These are phyloP conservation scores for Thalassiosira exigua DNA, from an alignment of 352 stramenopile species.

Conservation along the genomic window DNA sequence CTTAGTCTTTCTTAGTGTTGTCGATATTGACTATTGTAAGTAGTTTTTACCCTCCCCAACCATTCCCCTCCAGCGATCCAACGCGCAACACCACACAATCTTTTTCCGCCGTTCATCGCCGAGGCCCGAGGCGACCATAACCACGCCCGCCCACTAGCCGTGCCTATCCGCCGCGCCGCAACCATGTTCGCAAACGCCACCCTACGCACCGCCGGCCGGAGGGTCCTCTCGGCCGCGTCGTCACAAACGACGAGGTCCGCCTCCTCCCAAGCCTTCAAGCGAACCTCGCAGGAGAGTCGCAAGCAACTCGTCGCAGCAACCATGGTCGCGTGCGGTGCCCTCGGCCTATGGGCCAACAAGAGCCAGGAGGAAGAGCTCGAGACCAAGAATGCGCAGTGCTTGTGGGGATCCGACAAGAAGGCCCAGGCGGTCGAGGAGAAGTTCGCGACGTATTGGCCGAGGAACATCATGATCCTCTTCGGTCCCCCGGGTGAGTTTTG, in stretches of 20 bases:
- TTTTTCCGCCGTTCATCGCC: too few relatives aligned
- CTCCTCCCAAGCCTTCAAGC: constrained; percentile 18
- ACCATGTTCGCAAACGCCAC: constrained; percentile 43
- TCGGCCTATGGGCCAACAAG: constrained; percentile 3
- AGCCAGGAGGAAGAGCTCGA: constrained; percentile 34
- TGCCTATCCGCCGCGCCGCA: too few relatives aligned
- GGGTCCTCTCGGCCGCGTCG: constrained; percentile 24
- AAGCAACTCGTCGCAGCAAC: constrained; percentile 28
- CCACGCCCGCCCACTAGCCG: too few relatives aligned
- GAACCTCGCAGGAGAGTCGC: constrained; percentile 7
- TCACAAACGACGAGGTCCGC: constrained; percentile 14
- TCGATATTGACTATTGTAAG: too few relatives aligned
- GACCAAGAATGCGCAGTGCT: constrained; percentile 40
- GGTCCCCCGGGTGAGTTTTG: constrained; percentile 69
- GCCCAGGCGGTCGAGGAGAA: constrained; percentile 74
- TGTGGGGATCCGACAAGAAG: constrained; percentile 17
- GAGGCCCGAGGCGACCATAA: too few relatives aligned
- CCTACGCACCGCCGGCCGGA: constrained; percentile 37
- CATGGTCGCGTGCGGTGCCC: constrained; percentile 12
- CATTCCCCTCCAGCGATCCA: too few relatives aligned
- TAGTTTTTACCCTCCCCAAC: too few relatives aligned
- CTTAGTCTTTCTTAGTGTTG: too few relatives aligned
- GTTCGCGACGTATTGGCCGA: constrained; percentile 84
- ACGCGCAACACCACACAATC: too few relatives aligned
- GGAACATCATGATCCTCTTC: constrained; percentile 86